Conservation (phyloP, 495 filamentous ascomycete genomes). For the Aeminium ludgeri region DNA sequence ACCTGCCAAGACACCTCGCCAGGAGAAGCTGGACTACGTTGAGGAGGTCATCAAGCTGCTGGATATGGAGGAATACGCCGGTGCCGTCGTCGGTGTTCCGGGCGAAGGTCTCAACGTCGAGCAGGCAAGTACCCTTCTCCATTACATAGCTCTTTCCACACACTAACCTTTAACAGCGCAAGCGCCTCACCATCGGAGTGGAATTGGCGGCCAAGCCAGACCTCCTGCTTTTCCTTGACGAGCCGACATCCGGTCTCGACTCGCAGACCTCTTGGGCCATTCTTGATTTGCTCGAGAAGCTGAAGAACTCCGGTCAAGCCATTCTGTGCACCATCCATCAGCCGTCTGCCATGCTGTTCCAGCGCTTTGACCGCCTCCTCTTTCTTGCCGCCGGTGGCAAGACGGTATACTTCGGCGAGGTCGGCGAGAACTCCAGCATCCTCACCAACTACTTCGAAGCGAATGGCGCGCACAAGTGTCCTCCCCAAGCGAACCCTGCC, state of each 20-base stretch:
- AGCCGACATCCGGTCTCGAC: slow-evolving; percentile 24
- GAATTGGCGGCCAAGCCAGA: slow-evolving; percentile 21
- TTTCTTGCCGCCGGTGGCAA: slow-evolving; percentile 65
- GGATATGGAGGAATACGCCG: slow-evolving; percentile 74
- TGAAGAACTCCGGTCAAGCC: slow-evolving; percentile 18
- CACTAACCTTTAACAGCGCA: slow-evolving; percentile 23
- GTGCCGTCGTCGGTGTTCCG: slow-evolving; percentile 73
- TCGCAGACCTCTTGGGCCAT: slow-evolving; percentile 20
- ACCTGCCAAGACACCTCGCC: slow-evolving; percentile 45
- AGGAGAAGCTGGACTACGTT: slow-evolving; percentile 73
- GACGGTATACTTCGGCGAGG: slow-evolving; percentile 83
- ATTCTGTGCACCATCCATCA: slow-evolving; percentile 48
- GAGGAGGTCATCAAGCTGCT: slow-evolving; percentile 82
- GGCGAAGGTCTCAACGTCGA: slow-evolving; percentile 88
- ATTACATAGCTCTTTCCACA: slow-evolving; percentile 28
- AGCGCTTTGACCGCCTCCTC: slow-evolving; percentile 77
- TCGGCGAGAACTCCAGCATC: slow-evolving; percentile 60
- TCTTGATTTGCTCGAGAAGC: slow-evolving; percentile 17
- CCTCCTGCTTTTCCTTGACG: slow-evolving; percentile 23
- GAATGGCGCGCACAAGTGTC: slow-evolving; percentile 59
- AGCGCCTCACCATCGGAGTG: slow-evolving; percentile 23
- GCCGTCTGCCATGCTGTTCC: slow-evolving; percentile 76
- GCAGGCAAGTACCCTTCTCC: slow-evolving; percentile 18
- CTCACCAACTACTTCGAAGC: slow-evolving; percentile 66
- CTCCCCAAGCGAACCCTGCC: slow-evolving; percentile 65